These are phyloP conservation scores for Dactylorhiza incarnata DNA, from an alignment of 106 monocot species.

Conservation along the genomic window DNA sequence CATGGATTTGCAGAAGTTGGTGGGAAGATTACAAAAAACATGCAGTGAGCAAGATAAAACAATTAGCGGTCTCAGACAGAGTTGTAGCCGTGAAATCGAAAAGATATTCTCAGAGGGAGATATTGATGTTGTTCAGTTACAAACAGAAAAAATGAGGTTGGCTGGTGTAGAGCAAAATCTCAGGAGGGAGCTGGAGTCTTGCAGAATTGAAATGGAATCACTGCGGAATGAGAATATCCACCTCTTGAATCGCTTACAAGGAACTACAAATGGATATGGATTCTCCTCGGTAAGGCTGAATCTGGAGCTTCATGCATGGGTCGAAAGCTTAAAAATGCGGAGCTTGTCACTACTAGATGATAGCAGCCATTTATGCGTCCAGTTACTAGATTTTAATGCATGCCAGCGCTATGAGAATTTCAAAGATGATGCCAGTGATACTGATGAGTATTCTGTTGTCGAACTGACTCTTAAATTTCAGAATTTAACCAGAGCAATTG, in stretches of 20 bases:
- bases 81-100: constrained; percentile 31
- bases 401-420: constrained; percentile 20
- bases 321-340: constrained; percentile 50
- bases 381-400: constrained; percentile 38
- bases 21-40: constrained; percentile 50
- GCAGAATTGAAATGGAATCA: constrained; percentile 46
- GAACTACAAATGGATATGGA: constrained; percentile 22
- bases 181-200: constrained; percentile 69
- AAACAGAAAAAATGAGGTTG: constrained; percentile 66
- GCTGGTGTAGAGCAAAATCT: constrained; percentile 75
- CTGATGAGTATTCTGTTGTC: constrained; percentile 25
- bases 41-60: constrained; percentile 86
- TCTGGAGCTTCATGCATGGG: constrained; percentile 38
- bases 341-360: constrained; percentile 54
- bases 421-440: constrained; percentile 5
- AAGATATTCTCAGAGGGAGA: constrained; percentile 20
- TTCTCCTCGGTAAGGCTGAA: constrained; percentile 43
- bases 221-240: constrained; percentile 60
- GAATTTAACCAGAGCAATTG: constrained; percentile 49
- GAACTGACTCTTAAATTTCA: constrained; percentile 56
- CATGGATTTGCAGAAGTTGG: constrained; percentile 52
- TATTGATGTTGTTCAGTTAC: constrained; percentile 35
- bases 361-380: constrained; percentile 30
- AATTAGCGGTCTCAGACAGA: constrained; percentile 60
- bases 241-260: constrained; percentile 47